These are phyloP conservation scores for Phytophthora sp. DNA, from an alignment of 352 stramenopile genomes.

Conservation along the genomic window DNA sequence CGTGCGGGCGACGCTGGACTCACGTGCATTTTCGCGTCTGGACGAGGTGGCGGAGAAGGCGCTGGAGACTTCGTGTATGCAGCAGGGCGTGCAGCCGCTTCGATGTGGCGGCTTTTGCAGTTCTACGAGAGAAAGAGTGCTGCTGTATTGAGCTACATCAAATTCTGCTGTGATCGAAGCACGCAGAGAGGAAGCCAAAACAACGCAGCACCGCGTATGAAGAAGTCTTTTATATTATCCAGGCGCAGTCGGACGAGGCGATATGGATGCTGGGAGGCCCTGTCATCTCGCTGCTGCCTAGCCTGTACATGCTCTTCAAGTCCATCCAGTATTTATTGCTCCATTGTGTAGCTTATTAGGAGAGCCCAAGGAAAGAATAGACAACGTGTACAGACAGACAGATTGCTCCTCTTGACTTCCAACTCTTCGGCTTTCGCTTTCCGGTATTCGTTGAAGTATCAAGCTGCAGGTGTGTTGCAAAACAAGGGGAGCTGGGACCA, in stretches of 20 bases:
- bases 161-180: conserved; percentile 3
- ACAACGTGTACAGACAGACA: conserved; percentile 9
- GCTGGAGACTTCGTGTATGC: not conserved
- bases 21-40: conserved; percentile 41
- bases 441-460: too few relatives aligned
- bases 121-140: conserved; percentile 36
- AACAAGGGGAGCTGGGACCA: too few relatives aligned
- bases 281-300: not conserved
- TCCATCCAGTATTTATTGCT: conserved; percentile 34
- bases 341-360: conserved; percentile 14
- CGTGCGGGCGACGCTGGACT: conserved; percentile 50
- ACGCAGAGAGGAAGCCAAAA: not conserved
- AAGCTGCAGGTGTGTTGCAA: too few relatives aligned
- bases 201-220: not conserved
- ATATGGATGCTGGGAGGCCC: too few relatives aligned
- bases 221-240: conserved; percentile 22
- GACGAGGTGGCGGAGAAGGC: conserved; percentile 31
- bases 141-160: conserved; percentile 29
- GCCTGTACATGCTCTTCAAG: conserved; percentile 13
- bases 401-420: not conserved
- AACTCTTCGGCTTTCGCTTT: not conserved
- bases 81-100: conserved; percentile 11
- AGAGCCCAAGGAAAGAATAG: conserved; percentile 6
- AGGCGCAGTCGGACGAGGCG: not conserved
- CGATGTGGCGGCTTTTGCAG: conserved; percentile 1